Evolutionary conservation across 1,284 basidiomycete genomes (phyloP), one percentile per base, ranked within the genome.

Genomic region (Rhodotorula sp.): DNA sequence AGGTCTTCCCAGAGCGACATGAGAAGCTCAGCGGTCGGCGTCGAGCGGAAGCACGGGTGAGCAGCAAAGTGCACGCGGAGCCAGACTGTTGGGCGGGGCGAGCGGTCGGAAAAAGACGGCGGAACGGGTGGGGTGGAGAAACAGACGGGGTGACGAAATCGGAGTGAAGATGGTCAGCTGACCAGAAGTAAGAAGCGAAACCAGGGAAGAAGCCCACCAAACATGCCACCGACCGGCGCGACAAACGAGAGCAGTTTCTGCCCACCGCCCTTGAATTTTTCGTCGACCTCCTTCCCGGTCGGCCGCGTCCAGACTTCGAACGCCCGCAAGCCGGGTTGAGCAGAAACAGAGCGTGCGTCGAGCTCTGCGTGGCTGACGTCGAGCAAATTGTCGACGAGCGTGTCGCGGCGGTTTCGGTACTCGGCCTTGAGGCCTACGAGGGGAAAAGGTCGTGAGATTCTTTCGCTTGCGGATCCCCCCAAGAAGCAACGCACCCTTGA

Each of bases 51-150:
- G 17, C 83, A 82, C 1, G 87, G 87, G 78, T 87, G 86, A 64
- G 84, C 81, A 58, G 86, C 83, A 57, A 91, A 83, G 79, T 91
- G 85, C 30, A 91, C 79, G 71, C 84, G 84, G 56, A 91, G 79
- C 87, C 89, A 83, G 60, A 83, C 75, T 75, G 77, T 79, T 79
- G 0, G 78, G 37, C 37, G 37, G 37, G 78, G 5, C 80, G 79
- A 29, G 81, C 72, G 14, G 78, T 3, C 29, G 33, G 17, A 20
- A 7, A 22, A 22, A 20, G 17, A 29, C 6, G 33, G 15, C 48
- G 29, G 17, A 29, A 46, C 33, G 17, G 45, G 45, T 30, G 30
- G 26, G 18, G 12, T 24, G 8, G 4, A 15, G 17, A 68, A 6
- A 74, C 75, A n/a, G 71, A 57, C 4, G 71, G 26, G 46, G 18